phyloP scores from a whole-genome alignment of 805 yeast genomes.

The Saccharomycopsis microspora region DNA sequence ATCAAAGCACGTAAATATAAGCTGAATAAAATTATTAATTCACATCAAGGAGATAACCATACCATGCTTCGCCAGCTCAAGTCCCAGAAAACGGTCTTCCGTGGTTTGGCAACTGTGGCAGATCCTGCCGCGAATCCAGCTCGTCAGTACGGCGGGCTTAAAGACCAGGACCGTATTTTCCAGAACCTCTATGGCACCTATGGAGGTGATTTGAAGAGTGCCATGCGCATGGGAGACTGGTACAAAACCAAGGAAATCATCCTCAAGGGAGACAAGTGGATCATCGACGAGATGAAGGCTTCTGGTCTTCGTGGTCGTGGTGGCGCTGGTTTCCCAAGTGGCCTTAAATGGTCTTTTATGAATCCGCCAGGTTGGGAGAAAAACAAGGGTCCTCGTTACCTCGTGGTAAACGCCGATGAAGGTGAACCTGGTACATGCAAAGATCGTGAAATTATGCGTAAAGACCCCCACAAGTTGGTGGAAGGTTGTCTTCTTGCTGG shows the following conservation, averaged over 20 bases:
- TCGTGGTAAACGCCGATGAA: conserved; percentile 88
- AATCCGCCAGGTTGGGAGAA: conserved; percentile 95
- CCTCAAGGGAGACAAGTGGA: conserved; percentile 80
- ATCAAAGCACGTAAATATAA: too few species aligned
- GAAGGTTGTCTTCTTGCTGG: conserved; percentile 90
- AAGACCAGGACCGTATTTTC: conserved; percentile 77
- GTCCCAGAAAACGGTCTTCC: too few species aligned
- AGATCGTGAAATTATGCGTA: conserved; percentile 83
- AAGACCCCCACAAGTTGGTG: conserved; percentile 84
- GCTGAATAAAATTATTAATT: too few species aligned
- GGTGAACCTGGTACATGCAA: conserved; percentile 95
- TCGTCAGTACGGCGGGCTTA: conserved; percentile 59
- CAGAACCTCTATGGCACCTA: conserved; percentile 71
- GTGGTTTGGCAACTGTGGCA: conserved; percentile 28
- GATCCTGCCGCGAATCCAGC: conserved; percentile 38
- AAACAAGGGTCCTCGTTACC: conserved; percentile 77
- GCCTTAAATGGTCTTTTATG: conserved; percentile 88
- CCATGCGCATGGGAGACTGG: conserved; percentile 84
- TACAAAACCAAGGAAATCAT: conserved; percentile 80
- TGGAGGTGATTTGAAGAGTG: conserved; percentile 64
- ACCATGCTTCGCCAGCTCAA: too few species aligned
- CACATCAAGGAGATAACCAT: too few species aligned
- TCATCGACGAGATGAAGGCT: conserved; percentile 75
- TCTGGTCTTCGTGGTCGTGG: conserved; percentile 88
- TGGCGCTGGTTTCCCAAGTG: conserved; percentile 90